These are phyloP conservation scores for Austroboletus rostrupii DNA, from an alignment of 1,284 basidiomycete genomes.

Conservation along the genomic window DNA sequence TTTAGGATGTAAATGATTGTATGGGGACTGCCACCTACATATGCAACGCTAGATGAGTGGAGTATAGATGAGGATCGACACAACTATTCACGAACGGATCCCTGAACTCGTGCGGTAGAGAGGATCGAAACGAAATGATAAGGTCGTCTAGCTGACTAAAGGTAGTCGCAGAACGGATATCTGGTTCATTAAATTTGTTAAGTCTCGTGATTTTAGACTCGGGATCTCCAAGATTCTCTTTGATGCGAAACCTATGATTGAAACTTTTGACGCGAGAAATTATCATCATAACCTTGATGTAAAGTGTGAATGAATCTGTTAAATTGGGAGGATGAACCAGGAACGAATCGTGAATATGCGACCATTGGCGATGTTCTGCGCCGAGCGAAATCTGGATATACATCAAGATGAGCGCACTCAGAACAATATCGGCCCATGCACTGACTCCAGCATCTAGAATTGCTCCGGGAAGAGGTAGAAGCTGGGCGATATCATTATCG, in stretches of 20 bases:
- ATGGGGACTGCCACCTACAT: constrained; percentile 43
- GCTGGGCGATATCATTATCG: constrained; percentile 66
- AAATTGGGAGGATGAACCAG: constrained; percentile 57
- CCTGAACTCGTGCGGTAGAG: constrained; percentile 55
- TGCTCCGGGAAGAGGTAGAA: constrained; percentile 60
- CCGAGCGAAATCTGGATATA: constrained; percentile 45
- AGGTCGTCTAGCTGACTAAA: constrained; percentile 65
- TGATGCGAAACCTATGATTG: constrained; percentile 62
- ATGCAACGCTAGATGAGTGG: constrained; percentile 57
- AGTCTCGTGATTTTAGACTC: constrained; percentile 15
- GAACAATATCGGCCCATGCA: constrained; percentile 8
- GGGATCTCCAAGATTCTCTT: constrained; percentile 52
- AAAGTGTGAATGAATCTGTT: constrained; percentile 71
- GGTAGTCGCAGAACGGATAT: constrained; percentile 54
- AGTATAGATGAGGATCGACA: constrained; percentile 65
- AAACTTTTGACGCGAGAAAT: constrained; percentile 70
- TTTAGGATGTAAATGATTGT: constrained; percentile 2
- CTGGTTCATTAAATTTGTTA: constrained; percentile 33
- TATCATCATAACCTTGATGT: constrained; percentile 65
- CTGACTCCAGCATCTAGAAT: constrained; percentile 60
- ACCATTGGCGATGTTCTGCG: constrained; percentile 63
- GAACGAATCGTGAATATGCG: constrained; percentile 56
- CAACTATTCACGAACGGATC: constrained; percentile 53
- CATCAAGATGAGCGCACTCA: constrained; percentile 10
- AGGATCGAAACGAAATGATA: constrained; percentile 51